Conservation (phyloP, 2,329 filamentous ascomycete species). For the Colletotrichum filicis region DNA sequence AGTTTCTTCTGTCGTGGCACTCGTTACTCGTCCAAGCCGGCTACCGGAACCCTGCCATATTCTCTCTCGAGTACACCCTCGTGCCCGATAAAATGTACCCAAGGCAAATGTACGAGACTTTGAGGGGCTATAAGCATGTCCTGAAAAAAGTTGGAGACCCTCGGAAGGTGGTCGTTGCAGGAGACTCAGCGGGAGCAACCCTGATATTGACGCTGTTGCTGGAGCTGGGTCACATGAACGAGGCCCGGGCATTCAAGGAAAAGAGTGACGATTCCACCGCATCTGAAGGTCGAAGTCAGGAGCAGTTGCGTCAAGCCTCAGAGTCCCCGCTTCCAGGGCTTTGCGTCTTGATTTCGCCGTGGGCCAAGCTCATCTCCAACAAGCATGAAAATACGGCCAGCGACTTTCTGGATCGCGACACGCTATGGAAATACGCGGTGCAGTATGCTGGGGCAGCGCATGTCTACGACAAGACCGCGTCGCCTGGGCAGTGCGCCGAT, state of each 20-base stretch:
- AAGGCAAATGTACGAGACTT: conserved; percentile 75
- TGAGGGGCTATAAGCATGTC: conserved; percentile 78
- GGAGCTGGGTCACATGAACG: conserved; percentile 64
- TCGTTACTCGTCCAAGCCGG: conserved; percentile 71
- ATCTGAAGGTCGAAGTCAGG: conserved; percentile 23
- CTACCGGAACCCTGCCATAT: conserved; percentile 81
- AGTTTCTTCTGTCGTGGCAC: conserved; percentile 82
- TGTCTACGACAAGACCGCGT: conserved; percentile 54
- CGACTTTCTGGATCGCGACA: conserved; percentile 78
- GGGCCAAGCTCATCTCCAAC: conserved; percentile 78
- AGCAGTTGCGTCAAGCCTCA: conserved; percentile 22
- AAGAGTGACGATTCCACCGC: conserved; percentile 23
- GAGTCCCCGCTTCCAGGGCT: conserved; percentile 53
- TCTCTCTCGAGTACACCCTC: conserved; percentile 83
- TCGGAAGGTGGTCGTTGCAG: conserved; percentile 75
- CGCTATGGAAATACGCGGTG: conserved; percentile 75
- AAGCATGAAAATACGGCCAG: conserved; percentile 75
- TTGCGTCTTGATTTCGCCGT: conserved; percentile 82
- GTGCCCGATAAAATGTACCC: conserved; percentile 81
- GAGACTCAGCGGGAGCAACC: conserved; percentile 84
- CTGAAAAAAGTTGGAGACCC: conserved; percentile 68
- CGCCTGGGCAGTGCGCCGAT: conserved; percentile 78
- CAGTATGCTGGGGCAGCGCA: conserved; percentile 70
- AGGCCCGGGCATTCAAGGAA: conserved; percentile 32
- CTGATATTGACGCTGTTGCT: conserved; percentile 79